phyloP scores from a whole-genome alignment of 768 basidiomycete species.

The Jaapia argillacea region DNA sequence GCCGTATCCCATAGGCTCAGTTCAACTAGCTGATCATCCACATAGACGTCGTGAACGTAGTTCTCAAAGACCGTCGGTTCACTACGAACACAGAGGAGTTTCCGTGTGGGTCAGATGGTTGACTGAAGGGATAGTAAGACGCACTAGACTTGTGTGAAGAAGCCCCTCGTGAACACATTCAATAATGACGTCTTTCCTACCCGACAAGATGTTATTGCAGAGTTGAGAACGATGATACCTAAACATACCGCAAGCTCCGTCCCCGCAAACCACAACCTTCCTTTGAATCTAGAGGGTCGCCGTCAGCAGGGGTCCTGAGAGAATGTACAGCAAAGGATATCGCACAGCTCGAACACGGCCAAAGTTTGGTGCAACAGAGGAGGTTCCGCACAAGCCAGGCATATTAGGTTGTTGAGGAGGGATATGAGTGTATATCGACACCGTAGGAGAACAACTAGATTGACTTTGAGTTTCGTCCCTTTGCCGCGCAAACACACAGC shows the following conservation, averaged over 20 bases:
- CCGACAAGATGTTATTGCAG: slow-evolving; percentile 4
- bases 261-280: slow-evolving; percentile 87
- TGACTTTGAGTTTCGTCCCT: too few species aligned
- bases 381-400: background rate
- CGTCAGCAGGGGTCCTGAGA: background rate
- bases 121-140: slow-evolving; percentile 19
- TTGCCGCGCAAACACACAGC: too few species aligned
- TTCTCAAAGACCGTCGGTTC: slow-evolving; percentile 97
- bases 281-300: slow-evolving; percentile 29
- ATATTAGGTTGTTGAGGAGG: too few species aligned
- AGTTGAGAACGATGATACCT: background rate
- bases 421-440: too few species aligned
- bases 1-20: slow-evolving; percentile 97
- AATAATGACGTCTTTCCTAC: slow-evolving; percentile 75
- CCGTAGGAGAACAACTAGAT: too few species aligned
- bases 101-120: background rate
- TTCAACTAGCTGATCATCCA: slow-evolving; percentile 85
- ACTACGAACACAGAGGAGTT: slow-evolving; percentile 35
- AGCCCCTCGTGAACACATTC: slow-evolving; percentile 84
- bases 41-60: slow-evolving; percentile 82
- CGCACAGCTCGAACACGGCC: background rate
- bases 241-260: slow-evolving; percentile 82
- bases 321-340: too few species aligned
- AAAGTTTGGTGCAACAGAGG: background rate
- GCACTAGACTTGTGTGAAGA: slow-evolving; percentile 92